A percentile compares a stretch with the other conserved stretches of the same genome.
phyloP scores from a whole-genome alignment of 2,329 filamentous ascomycete species.

The Trichoderma sp. region DNA sequence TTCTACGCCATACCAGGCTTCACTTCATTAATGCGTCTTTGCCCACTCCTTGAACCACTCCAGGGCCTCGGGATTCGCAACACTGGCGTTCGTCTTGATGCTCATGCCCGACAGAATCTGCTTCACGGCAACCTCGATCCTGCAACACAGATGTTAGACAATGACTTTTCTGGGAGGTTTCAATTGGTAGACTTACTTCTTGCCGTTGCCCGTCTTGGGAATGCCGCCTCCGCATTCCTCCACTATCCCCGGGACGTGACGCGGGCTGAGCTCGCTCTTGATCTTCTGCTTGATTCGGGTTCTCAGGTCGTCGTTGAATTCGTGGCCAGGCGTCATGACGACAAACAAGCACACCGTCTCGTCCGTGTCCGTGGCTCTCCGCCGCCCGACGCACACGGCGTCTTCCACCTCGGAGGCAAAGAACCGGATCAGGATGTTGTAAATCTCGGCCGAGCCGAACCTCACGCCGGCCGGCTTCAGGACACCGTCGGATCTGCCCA shows the following conservation, averaged over 20 bases:
- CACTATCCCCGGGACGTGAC: slow-evolving; percentile 84
- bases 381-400: slow-evolving; percentile 81
- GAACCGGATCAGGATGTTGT: slow-evolving; percentile 85
- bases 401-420: slow-evolving; percentile 80
- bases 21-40: slow-evolving; percentile 46
- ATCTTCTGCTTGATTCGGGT: slow-evolving; percentile 67
- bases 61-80: slow-evolving; percentile 87
- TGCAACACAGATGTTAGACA: slow-evolving; percentile 37
- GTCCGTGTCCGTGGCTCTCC: slow-evolving; percentile 71
- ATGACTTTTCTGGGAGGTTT: not conserved
- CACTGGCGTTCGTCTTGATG: slow-evolving; percentile 86
- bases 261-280: slow-evolving; percentile 76
- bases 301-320: slow-evolving; percentile 63
- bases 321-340: slow-evolving; percentile 65
- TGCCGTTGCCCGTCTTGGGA: slow-evolving; percentile 89
- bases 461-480: slow-evolving; percentile 89
- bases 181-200: slow-evolving; percentile 67
- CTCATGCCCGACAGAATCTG: slow-evolving; percentile 88
- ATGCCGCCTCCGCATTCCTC: slow-evolving; percentile 80
- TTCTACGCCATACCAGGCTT: not conserved
- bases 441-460: slow-evolving; percentile 94
- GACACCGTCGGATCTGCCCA: slow-evolving; percentile 89
- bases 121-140: slow-evolving; percentile 93
- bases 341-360: slow-evolving; percentile 89
- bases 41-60: slow-evolving; percentile 88